Base-by-base conservation (phyloP, 257 asterid genomes). In the Nyctanthes arbortristis region DNA sequence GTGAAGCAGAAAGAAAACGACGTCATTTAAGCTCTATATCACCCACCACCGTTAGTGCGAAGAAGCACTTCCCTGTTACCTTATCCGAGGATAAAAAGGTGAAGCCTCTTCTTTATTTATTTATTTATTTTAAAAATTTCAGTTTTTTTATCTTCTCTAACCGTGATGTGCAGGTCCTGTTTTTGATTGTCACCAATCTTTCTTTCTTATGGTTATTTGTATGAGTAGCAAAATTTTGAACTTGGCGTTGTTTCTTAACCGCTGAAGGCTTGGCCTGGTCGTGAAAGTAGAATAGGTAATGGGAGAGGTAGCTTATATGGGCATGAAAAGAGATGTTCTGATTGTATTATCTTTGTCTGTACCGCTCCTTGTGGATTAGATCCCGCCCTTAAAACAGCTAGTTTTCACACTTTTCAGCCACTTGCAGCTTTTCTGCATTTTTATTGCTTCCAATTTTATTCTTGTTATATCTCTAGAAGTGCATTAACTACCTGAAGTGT, bases 31-130 rank as follows among this genome's bases (percentile, higher is more conserved):
- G 86, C 76, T 75, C 97, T 62, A 25, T 88, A 72, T 88, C 97
- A 37, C 96, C 92, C 54, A 82, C 91, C 52, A 79, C 81, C 52
- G 87, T 85, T 22, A 65, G 76, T 12, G 84, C 84, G 67, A 91
- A 84, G 86, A 88, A 82, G 69, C 96, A 86, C 27, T 79, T 85
- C 25, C 58, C 82, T 67, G 71, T 65, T 67, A 88, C 84, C 57
- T 75, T 85, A 20, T 87, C 97, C 10, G 94, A 91, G 85, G 97
- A 91, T 61, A 91, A 88, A 71, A 91, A 91, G 92, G 97, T 88
- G 77, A 57, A 10, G 35, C 31, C 36, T 68, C 35, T 66, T 0
- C 66, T 45, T 25, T 35, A 37, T 52, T 10, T 20, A 12, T 32
- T 73, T 25, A 49, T 35, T n/a, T n/a, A 11, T 37, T 20, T 7